phyloP scores from a whole-genome alignment of 495 filamentous ascomycete species.

The Hypomontagnella monticulosa region DNA sequence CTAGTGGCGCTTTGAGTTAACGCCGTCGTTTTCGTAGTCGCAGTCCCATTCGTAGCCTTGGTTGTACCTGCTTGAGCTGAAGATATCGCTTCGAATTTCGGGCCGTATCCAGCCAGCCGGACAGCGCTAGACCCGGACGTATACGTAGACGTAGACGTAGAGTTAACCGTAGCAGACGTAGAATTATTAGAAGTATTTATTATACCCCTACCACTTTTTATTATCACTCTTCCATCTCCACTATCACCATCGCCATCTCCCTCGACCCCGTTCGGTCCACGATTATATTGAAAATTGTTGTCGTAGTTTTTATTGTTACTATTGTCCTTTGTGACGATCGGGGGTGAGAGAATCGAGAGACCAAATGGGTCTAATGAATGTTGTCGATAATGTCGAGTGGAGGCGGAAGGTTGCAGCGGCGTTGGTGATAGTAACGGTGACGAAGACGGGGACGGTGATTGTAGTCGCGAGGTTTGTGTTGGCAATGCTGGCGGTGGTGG shows the following conservation, averaged over 20 bases:
- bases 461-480: constrained; percentile 1
- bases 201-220: constrained; percentile 7
- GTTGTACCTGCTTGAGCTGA: constrained; percentile 18
- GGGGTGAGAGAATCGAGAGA: neutral
- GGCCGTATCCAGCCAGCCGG: constrained; percentile 32
- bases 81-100: constrained; percentile 28
- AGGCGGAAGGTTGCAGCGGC: constrained; percentile 6
- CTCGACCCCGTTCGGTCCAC: constrained; percentile 9
- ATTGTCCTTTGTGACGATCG: neutral
- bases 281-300: constrained; percentile 20
- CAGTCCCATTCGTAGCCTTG: neutral
- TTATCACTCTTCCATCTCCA: constrained; percentile 2
- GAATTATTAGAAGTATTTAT: neutral
- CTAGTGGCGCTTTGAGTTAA: constrained; percentile 36
- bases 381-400: constrained; percentile 14
- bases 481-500: constrained; percentile 18
- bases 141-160: neutral
- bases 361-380: constrained; percentile 3
- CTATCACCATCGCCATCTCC: constrained; percentile 8
- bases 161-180: neutral
- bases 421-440: constrained; percentile 15
- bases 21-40: constrained; percentile 22
- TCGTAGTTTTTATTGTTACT: neutral
- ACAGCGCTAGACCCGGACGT: constrained; percentile 9
- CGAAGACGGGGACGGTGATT: constrained; percentile 5